Percentiles rank a stretch among this genome's conserved stretches.
phyloP scores from a whole-genome alignment of 192 early-diverging fungal species.

The Podila verticillata region DNA sequence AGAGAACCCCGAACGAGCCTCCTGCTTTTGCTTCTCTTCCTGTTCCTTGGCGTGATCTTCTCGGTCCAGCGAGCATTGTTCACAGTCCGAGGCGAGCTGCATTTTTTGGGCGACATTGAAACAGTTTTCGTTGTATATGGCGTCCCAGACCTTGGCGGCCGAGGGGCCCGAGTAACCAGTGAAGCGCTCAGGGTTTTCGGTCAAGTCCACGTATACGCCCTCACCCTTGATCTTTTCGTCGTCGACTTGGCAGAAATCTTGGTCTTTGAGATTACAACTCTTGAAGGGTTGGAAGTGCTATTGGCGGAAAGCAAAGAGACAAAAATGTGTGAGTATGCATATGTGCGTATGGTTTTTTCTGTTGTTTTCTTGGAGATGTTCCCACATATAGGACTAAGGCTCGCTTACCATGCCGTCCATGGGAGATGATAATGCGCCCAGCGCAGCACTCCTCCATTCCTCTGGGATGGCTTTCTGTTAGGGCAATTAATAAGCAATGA shows the following conservation, averaged over 20 bases:
- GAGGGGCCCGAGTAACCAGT: conserved; percentile 96
- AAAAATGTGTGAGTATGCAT: not conserved
- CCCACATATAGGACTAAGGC: not conserved
- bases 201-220: conserved; percentile 86
- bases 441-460: conserved; percentile 63
- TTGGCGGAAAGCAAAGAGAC: conserved; percentile 34
- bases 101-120: conserved; percentile 77
- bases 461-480: conserved; percentile 53
- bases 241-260: conserved; percentile 91
- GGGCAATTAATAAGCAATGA: not conserved
- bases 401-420: conserved; percentile 59
- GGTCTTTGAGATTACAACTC: conserved; percentile 69
- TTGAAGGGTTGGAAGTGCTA: conserved; percentile 66
- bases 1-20: conserved; percentile 19
- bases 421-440: conserved; percentile 80
- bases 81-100: conserved; percentile 55
- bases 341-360: not conserved
- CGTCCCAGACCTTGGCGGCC: conserved; percentile 87
- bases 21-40: conserved; percentile 51
- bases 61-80: conserved; percentile 56
- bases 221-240: conserved; percentile 77
- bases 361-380: not conserved
- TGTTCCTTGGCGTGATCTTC: conserved; percentile 45
- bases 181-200: conserved; percentile 93
- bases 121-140: conserved; percentile 97